These are phyloP conservation scores for Beauveria sp. DNA, from an alignment of 2,329 filamentous ascomycete species.

Conservation along the genomic window DNA sequence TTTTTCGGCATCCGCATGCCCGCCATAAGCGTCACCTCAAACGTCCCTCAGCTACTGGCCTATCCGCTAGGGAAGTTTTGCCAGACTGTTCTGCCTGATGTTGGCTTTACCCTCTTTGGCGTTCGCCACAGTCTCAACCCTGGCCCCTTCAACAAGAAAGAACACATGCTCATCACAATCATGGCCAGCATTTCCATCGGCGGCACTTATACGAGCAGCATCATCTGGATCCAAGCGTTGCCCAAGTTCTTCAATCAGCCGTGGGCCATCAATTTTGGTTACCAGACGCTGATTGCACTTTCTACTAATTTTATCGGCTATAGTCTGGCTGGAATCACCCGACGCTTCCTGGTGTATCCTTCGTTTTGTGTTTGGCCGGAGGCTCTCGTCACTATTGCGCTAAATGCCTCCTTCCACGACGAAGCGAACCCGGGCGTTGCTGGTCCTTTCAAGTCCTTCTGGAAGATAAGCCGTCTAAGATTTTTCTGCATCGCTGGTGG, in stretches of 20 bases:
- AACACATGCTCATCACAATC: conserved; percentile 47
- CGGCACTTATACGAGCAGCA: conserved; percentile 36
- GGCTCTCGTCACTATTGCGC: conserved; percentile 37
- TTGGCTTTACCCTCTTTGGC: conserved; percentile 27
- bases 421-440: conserved; percentile 15
- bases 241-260: conserved; percentile 15
- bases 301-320: conserved; percentile 45
- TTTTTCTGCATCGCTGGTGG: conserved; percentile 36
- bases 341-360: conserved; percentile 42
- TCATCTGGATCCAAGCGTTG: conserved; percentile 33
- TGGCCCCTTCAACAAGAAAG: conserved; percentile 45
- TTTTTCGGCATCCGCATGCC: conserved; percentile 36
- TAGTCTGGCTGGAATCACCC: conserved; percentile 39
- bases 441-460: conserved; percentile 25
- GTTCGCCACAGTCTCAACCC: conserved; percentile 36
- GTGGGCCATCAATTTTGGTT: conserved; percentile 26
- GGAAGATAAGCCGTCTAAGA: conserved; percentile 27
- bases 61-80: conserved; percentile 30
- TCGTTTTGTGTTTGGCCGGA: conserved; percentile 44
- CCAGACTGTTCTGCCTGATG: conserved; percentile 26
- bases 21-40: conserved; percentile 30
- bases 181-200: conserved; percentile 46
- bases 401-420: conserved; percentile 24
- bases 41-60: conserved; percentile 33
- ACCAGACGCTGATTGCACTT: conserved; percentile 38